phyloP scores from a whole-genome alignment of 805 yeast species.

The Aciculoconidium aculeatum region DNA sequence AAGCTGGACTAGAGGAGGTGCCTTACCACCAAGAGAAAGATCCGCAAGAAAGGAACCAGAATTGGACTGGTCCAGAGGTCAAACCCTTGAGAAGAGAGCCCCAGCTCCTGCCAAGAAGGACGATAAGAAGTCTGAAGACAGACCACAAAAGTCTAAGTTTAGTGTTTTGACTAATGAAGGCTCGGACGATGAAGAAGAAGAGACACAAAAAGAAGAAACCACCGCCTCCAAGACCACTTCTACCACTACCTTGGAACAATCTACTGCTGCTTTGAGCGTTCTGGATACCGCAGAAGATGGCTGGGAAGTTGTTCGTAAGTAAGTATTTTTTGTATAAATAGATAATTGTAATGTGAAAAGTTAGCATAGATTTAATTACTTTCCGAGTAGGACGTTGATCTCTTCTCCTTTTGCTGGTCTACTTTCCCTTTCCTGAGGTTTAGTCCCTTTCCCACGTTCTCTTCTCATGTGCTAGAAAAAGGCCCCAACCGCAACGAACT shows the following conservation, averaged over 20 bases:
- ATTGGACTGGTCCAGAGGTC: conserved; percentile 37
- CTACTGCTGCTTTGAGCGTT: conserved; percentile 36
- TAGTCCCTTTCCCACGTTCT: no score
- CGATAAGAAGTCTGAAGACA: conserved; percentile 18
- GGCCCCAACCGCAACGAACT: no score
- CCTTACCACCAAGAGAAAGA: conserved; percentile 14
- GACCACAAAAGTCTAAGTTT: conserved; percentile 41
- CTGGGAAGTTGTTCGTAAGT: conserved; percentile 44
- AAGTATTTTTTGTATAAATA: conserved; percentile 14
- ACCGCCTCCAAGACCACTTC: conserved; percentile 10
- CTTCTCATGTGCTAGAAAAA: no score
- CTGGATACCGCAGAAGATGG: conserved; percentile 27
- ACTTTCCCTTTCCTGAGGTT: no score
- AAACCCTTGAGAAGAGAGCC: conserved; percentile 19
- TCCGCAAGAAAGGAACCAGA: conserved; percentile 10
- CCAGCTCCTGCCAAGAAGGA: conserved; percentile 9
- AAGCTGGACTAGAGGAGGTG: conserved; percentile 35
- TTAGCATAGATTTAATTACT: no score
- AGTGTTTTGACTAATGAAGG: conserved; percentile 48
- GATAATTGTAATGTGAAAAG: conserved; percentile 1
- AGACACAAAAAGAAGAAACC: conserved; percentile 5
- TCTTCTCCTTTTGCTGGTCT: no score
- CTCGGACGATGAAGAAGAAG: conserved; percentile 43
- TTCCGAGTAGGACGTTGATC: no score
- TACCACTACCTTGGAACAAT: conserved; percentile 27